Percentiles rank a stretch among this genome's conserved stretches.
Conservation (phyloP, 2,329 filamentous ascomycete species). For the Arthrobotrys pseudoclavata region DNA sequence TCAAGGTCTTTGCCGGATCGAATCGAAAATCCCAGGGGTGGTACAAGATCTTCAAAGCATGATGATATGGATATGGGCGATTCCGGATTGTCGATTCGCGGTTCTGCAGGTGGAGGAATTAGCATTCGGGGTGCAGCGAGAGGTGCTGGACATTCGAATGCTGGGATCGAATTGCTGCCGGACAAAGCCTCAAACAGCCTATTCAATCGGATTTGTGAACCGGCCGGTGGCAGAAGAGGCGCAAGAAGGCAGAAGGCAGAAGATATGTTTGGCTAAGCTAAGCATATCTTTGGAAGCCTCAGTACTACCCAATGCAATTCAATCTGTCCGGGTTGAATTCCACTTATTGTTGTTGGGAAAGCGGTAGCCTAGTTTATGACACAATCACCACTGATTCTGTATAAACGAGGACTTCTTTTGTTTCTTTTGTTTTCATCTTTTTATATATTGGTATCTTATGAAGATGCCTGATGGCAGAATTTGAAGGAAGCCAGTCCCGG, state of each 20-base stretch:
- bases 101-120: conserved; percentile 38
- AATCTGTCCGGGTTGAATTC: neutral
- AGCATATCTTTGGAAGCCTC: neutral
- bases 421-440: neutral
- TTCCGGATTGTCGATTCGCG: conserved; percentile 49
- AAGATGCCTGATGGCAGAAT: neutral
- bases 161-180: conserved; percentile 61
- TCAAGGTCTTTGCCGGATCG: conserved; percentile 44
- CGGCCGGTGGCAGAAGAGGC: conserved; percentile 24
- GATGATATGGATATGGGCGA: conserved; percentile 48
- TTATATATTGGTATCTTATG: neutral
- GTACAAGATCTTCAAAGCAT: conserved; percentile 8
- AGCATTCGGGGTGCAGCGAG: conserved; percentile 42
- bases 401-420: neutral
- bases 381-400: neutral
- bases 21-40: conserved; percentile 32
- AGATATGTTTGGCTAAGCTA: conserved; percentile 50
- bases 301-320: neutral
- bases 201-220: conserved; percentile 57
- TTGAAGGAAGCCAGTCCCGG: neutral
- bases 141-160: conserved; percentile 51
- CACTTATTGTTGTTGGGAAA: neutral
- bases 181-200: conserved; percentile 57
- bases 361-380: neutral
- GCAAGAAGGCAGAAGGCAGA: conserved; percentile 53